Evolutionary conservation across 192 early-diverging fungal genomes (phyloP).

Genomic region (Gryganskiella cystojenkinii): DNA sequence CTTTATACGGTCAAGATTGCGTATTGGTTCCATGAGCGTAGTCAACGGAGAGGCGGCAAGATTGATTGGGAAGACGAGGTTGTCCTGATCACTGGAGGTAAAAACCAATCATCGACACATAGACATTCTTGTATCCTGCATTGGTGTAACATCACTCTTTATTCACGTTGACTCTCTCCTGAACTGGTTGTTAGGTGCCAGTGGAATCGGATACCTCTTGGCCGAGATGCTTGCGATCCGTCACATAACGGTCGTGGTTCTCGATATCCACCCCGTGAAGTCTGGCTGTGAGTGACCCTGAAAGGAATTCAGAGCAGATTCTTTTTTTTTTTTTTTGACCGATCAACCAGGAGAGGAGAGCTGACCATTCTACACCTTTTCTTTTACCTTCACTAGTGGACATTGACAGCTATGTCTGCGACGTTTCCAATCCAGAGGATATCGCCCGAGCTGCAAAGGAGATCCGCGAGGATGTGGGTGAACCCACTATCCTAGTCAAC

Average conservation of each 20-base stretch:
- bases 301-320: too few species aligned
- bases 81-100: constrained; percentile 75
- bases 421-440: constrained; percentile 60
- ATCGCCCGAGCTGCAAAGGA: constrained; percentile 60
- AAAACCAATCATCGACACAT: too few species aligned
- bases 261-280: constrained; percentile 58
- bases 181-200: constrained; percentile 57
- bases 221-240: constrained; percentile 57
- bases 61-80: constrained; percentile 68
- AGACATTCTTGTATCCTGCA: constrained; percentile 1
- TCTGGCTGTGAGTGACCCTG: constrained; percentile 30
- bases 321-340: background rate
- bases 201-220: constrained; percentile 66
- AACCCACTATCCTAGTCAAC: constrained; percentile 84
- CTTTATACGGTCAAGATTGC: constrained; percentile 23
- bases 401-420: constrained; percentile 65
- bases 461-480: constrained; percentile 64
- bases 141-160: background rate
- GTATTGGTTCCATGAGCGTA: constrained; percentile 20
- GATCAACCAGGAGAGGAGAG: too few species aligned
- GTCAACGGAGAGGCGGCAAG: constrained; percentile 21
- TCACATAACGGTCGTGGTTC: constrained; percentile 61
- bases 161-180: background rate
- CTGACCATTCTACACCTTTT: too few species aligned
- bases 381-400: constrained; percentile 53